Base-by-base conservation (phyloP, 129 eudicot genomes). In the Chrysanthemum seticuspe region DNA sequence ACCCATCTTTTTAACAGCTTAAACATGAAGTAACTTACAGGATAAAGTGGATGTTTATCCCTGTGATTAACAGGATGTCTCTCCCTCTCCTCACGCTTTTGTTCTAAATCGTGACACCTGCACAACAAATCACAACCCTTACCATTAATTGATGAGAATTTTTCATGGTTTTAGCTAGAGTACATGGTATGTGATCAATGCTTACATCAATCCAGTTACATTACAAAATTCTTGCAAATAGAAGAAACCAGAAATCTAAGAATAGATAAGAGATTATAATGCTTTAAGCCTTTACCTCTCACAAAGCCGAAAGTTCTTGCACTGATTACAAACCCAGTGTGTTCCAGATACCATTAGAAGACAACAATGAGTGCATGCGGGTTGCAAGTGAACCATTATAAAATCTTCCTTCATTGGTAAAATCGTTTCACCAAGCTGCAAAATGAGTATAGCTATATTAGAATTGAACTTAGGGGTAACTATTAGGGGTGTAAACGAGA, bases 301-400 rank as follows among this genome's bases (percentile, higher is more conserved):
- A 74, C 98, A 93, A 18, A 93, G 88, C 77, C 87, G 88, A 83
- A 93, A 93, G 19, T 84, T 87, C 74, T 87, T 87, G 87, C 98
- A 93, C 72, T 78, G 86, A 60, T 62, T 71, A 87, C 98, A 93
- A 65, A 75, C 83, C 98, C 98, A 93, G 64, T 91, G 96, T 15
- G 71, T 87, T 68, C 98, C 98, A 56, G 89, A 80, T 18, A 87
- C 96, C 92, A 93, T 93, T 21, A 90, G 79, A 73, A 85, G 74
- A 77, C 98, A 93, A 67, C 98, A 93, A 65, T 93, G 98, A 27
- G 85, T 82, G 87, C 98, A 93, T 6, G 97, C 68, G 70, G 87
- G 91, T 83, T 90, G 97, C 91, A 93, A 81, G 81, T 93, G 98
- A 56, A 90, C 98, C 98, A 93, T 90, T 81, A 93, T 93, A 73